These are phyloP conservation scores for Huiozyma naganishii DNA, from an alignment of 805 yeast species.

Conservation along the genomic window DNA sequence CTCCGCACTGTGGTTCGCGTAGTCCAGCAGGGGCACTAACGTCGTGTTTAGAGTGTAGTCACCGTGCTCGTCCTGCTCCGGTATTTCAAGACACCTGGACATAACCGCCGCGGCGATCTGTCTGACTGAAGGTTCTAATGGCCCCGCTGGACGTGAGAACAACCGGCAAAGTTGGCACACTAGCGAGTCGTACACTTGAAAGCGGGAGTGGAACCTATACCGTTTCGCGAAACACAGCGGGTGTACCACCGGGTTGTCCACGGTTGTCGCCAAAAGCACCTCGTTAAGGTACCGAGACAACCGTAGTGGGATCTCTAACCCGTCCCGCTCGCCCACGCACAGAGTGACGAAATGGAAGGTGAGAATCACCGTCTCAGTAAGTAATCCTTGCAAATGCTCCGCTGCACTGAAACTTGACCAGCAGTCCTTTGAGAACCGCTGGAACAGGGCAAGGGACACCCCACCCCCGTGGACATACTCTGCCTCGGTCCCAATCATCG, in stretches of 20 bases:
- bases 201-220: slow-evolving; percentile 3
- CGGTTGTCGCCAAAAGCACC: slow-evolving; percentile 12
- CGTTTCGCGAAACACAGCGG: slow-evolving; percentile 8
- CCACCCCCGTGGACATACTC: too few species aligned
- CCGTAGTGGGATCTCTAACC: slow-evolving; percentile 12
- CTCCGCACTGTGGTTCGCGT: slow-evolving; percentile 45
- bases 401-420: too few species aligned
- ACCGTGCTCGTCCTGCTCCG: slow-evolving; percentile 28
- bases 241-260: slow-evolving; percentile 4
- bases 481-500: too few species aligned
- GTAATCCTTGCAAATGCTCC: neutral
- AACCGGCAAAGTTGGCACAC: too few species aligned
- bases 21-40: slow-evolving; percentile 57
- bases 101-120: slow-evolving; percentile 36
- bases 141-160: too few species aligned
- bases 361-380: slow-evolving; percentile 15
- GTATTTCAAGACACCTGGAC: slow-evolving; percentile 58
- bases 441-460: too few species aligned
- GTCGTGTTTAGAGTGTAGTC: slow-evolving; percentile 42
- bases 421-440: too few species aligned
- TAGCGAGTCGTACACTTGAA: too few species aligned
- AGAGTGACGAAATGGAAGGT: slow-evolving; percentile 14
- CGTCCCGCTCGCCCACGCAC: slow-evolving; percentile 2
- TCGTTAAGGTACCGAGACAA: slow-evolving; percentile 12
- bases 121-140: slow-evolving; percentile 2